Base-by-base conservation (phyloP, 108 stramenopile genomes). In the Stephanodiscus minutulus region DNA sequence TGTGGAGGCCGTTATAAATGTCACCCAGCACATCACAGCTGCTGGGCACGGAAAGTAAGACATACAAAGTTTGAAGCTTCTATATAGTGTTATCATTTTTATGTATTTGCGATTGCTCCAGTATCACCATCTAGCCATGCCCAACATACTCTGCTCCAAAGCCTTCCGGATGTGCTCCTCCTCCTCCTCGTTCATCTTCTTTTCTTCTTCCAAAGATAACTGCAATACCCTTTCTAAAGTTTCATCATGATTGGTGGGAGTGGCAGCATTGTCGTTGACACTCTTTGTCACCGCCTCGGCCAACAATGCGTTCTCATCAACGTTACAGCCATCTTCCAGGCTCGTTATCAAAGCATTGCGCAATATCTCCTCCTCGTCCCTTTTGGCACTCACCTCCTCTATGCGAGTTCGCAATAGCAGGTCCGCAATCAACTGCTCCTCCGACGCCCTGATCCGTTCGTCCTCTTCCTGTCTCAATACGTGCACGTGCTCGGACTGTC, bases 101-200 rank as follows among this genome's bases (percentile, higher is more conserved):
- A 33, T 33, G 31, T 33, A 33, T 33, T 33, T 33, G 15, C 15
- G 43, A 44, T 15, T 13, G 11, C 2, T 13, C 43, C 12, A 13
- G 15, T 11, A 13, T 44, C 43, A 44, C 43, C 43, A 44, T 11
- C 43, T 0, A 15, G 13, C 13, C 15, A 44, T 44, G 43, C 52
- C 64, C 31, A 31, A 48, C 25, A 66, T 31, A 7, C 64, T 66
- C 48, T 33, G 50, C 33, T 50, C 48, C 25, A 66, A 52, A 5
- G 64, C 64, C 64, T 52, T 66, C 18, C 64, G 29, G 22, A 66
- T 29, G 48, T 52, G 64, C 64, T 66, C 64, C 2, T 31, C 64
- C 28, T 66, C 64, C 64, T 66, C 64, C 31, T 31, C 43, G 20
- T 47, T 49, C 27, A 9, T 7, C 12, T 21, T 52, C 20, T 52